Evolutionary conservation across 805 yeast genomes (phyloP).

Genomic region (Hanseniaspora nectarophila): DNA sequence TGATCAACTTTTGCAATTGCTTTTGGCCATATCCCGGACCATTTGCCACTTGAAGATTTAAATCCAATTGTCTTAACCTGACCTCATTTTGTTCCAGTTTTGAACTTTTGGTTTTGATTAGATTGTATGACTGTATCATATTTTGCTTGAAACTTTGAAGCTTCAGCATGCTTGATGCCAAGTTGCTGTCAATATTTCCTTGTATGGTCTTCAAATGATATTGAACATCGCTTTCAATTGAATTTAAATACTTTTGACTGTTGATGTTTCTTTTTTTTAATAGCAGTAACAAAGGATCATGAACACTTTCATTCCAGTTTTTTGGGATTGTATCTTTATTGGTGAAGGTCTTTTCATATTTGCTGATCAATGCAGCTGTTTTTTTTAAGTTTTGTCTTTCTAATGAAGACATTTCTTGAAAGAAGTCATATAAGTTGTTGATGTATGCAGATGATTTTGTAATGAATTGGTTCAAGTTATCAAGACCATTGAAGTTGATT

Average conservation of each 20-base stretch:
- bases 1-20: slow-evolving; percentile 22
- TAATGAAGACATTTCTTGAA: slow-evolving; percentile 13
- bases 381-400: slow-evolving; percentile 28
- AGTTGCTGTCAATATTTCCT: slow-evolving; percentile 18
- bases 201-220: slow-evolving; percentile 19
- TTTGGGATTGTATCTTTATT: slow-evolving; percentile 24
- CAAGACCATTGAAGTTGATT: slow-evolving; percentile 1
- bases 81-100: slow-evolving; percentile 22
- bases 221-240: slow-evolving; percentile 20
- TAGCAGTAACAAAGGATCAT: slow-evolving; percentile 18
- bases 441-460: slow-evolving; percentile 9
- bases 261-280: slow-evolving; percentile 4
- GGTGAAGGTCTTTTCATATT: slow-evolving; percentile 19
- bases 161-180: slow-evolving; percentile 23
- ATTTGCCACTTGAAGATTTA: slow-evolving; percentile 22
- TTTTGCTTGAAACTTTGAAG: slow-evolving; percentile 25
- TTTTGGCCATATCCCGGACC: slow-evolving; percentile 22
- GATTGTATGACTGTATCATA: slow-evolving; percentile 24
- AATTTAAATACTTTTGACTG: slow-evolving; percentile 8
- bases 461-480: slow-evolving; percentile 1
- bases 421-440: neutral
- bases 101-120: slow-evolving; percentile 23
- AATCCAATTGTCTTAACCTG: slow-evolving; percentile 23
- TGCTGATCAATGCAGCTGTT: slow-evolving; percentile 26
- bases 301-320: slow-evolving; percentile 17